Conservation (phyloP, 768 basidiomycete genomes). For the Boletus reticuloceps region DNA sequence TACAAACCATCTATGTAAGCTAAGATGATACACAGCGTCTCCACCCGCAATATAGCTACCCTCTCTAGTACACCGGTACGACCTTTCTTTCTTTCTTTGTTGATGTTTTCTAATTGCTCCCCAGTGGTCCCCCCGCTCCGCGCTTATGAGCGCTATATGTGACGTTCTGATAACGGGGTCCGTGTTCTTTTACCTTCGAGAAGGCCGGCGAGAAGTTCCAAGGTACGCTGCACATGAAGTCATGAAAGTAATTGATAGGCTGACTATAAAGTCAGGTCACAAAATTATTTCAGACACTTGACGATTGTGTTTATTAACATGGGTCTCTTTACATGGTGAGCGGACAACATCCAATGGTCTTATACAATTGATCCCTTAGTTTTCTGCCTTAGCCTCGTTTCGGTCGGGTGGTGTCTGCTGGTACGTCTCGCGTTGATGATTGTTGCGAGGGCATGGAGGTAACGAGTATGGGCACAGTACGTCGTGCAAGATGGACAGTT, state of each 20-base stretch:
- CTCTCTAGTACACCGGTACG: background rate
- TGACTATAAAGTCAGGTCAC: background rate
- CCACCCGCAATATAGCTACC: background rate
- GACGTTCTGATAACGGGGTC: conserved; percentile 19
- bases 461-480: background rate
- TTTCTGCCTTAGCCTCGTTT: background rate
- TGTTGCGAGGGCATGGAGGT: background rate
- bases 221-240: background rate
- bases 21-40: background rate
- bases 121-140: conserved; percentile 30
- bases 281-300: conserved; percentile 9
- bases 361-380: background rate
- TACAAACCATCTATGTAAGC: background rate
- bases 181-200: conserved; percentile 22
- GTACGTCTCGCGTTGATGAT: background rate
- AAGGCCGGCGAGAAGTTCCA: conserved; percentile 4
- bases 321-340: conserved; percentile 15
- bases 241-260: too few species aligned
- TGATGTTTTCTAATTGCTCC: background rate
- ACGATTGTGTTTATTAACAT: conserved; percentile 14
- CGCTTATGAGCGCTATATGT: conserved; percentile 6
- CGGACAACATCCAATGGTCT: background rate
- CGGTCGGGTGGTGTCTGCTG: conserved; percentile 6
- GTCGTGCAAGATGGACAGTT: background rate
- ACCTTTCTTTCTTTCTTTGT: background rate